phyloP scores from a whole-genome alignment of 345 rosid species.

The Raphanus raphanistrum region DNA sequence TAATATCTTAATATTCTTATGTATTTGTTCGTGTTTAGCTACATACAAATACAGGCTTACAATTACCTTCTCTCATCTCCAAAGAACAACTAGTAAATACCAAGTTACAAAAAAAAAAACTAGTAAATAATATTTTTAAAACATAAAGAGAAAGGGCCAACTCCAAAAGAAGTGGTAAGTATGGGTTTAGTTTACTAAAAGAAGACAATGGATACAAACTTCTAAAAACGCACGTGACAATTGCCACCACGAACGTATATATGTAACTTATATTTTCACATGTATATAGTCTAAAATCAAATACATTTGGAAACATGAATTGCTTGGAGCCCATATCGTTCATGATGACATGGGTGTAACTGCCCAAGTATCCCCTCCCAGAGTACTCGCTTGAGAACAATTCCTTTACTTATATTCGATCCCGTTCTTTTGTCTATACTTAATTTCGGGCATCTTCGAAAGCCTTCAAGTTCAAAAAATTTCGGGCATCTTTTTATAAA shows the following conservation, averaged over 20 bases:
- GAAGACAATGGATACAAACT: neutral
- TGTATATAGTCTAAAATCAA: neutral
- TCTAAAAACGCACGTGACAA: conserved; percentile 26
- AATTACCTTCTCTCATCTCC: conserved; percentile 1
- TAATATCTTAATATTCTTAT: neutral
- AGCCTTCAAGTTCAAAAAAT: too few relatives aligned
- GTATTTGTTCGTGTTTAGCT: neutral
- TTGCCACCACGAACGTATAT: conserved; percentile 3
- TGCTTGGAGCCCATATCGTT: conserved; percentile 35
- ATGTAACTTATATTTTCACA: neutral
- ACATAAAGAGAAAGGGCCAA: neutral
- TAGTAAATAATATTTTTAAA: neutral
- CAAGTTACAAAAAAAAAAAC: too few relatives aligned
- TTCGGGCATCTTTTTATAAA: neutral
- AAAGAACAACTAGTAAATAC: neutral
- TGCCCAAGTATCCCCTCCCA: neutral
- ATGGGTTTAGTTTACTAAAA: conserved; percentile 28
- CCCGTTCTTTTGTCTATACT: neutral
- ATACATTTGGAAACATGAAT: conserved; percentile 20
- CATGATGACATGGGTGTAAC: conserved; percentile 42
- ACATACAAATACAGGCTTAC: neutral
- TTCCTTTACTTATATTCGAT: neutral
- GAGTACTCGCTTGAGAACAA: neutral
- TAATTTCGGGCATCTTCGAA: neutral
- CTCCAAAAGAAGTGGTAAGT: conserved; percentile 8